Conservation (phyloP, 2,329 filamentous ascomycete genomes). For the Pestalotiopsis sp. region DNA sequence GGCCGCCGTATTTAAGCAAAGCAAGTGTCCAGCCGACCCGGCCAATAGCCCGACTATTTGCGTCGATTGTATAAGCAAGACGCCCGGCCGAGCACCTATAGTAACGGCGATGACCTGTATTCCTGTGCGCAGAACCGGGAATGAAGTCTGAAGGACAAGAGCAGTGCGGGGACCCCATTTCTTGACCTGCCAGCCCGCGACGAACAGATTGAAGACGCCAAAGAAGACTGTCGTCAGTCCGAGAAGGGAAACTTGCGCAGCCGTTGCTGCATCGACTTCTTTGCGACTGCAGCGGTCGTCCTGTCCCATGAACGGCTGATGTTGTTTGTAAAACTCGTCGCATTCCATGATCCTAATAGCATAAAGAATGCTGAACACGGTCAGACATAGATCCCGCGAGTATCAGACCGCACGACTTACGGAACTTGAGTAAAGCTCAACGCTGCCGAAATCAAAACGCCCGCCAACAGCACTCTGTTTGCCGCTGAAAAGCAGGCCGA, state of each 20-base stretch:
- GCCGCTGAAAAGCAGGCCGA: not conserved
- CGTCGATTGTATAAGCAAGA: conserved; percentile 67
- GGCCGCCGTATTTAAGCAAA: conserved; percentile 70
- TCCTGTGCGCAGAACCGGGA: conserved; percentile 64
- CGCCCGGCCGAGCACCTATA: conserved; percentile 60
- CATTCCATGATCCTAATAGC: conserved; percentile 74
- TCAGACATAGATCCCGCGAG: too few relatives aligned
- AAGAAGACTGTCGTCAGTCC: conserved; percentile 70
- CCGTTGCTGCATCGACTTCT: conserved; percentile 67
- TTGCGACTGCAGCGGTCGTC: conserved; percentile 61
- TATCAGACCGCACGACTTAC: conserved; percentile 16
- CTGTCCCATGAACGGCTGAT: conserved; percentile 50
- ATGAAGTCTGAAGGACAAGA: conserved; percentile 63
- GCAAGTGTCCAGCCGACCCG: conserved; percentile 69
- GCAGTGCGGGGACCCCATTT: conserved; percentile 64
- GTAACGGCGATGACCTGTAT: conserved; percentile 68
- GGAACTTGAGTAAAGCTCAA: conserved; percentile 27
- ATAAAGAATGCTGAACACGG: conserved; percentile 53
- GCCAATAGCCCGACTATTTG: conserved; percentile 71
- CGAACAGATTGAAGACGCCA: conserved; percentile 65
- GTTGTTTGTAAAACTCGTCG: conserved; percentile 65
- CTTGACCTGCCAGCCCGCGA: conserved; percentile 70
- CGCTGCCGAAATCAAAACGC: conserved; percentile 24
- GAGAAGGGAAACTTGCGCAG: conserved; percentile 64
- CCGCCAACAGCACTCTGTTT: not conserved